Evolutionary conservation across 441 rosid species (phyloP).

Genomic region (Euphorbia neoarborescens): DNA sequence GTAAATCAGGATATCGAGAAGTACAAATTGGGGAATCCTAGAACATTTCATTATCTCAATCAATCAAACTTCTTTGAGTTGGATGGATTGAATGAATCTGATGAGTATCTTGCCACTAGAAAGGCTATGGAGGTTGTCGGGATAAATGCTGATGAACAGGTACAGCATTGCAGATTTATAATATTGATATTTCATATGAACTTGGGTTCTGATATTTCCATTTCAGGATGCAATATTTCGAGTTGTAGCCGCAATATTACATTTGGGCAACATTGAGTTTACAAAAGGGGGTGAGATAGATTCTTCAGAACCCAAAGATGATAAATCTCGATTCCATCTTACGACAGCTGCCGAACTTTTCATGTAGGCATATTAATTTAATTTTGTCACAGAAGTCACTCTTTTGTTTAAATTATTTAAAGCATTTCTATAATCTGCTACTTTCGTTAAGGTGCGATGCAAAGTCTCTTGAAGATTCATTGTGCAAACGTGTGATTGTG

Average conservation of each 20-base stretch:
- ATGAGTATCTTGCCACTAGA: slow-evolving; percentile 64
- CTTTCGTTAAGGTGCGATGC: slow-evolving; percentile 67
- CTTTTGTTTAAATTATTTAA: slow-evolving; percentile 15
- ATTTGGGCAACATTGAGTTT: slow-evolving; percentile 86
- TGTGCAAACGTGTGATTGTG: slow-evolving; percentile 86
- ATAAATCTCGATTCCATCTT: slow-evolving; percentile 63
- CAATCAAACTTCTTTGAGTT: slow-evolving; percentile 58
- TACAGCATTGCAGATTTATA: slow-evolving; percentile 22
- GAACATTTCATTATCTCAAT: slow-evolving; percentile 71
- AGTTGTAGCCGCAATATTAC: slow-evolving; percentile 91
- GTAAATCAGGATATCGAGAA: slow-evolving; percentile 25
- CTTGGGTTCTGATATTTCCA: slow-evolving; percentile 22
- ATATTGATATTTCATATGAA: slow-evolving; percentile 6
- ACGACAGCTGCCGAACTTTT: slow-evolving; percentile 75
- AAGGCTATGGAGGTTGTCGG: slow-evolving; percentile 85
- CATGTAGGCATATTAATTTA: slow-evolving; percentile 38
- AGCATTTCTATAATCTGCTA: slow-evolving; percentile 20
- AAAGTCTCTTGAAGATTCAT: slow-evolving; percentile 68
- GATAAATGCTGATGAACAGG: slow-evolving; percentile 66
- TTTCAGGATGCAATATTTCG: slow-evolving; percentile 79
- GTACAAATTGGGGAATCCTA: slow-evolving; percentile 59
- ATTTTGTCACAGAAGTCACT: background rate
- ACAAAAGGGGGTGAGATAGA: slow-evolving; percentile 69
- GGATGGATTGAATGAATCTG: slow-evolving; percentile 57
- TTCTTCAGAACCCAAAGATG: slow-evolving; percentile 74